These are phyloP conservation scores for Pseudopyricularia javanii DNA, from an alignment of 2,329 filamentous ascomycete species.

Conservation along the genomic window DNA sequence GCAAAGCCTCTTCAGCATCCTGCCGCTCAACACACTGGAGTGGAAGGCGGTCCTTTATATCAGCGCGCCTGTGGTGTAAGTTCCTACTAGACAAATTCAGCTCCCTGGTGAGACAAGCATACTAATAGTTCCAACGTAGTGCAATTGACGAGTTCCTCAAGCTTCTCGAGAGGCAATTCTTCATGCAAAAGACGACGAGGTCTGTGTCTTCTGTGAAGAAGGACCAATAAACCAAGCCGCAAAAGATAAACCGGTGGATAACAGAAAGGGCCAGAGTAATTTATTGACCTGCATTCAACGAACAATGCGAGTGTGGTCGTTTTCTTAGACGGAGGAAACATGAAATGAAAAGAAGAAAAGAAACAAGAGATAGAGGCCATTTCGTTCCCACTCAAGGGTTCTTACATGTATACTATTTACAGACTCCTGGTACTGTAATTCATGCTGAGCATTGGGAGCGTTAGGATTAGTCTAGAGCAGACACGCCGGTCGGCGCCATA, in stretches of 20 bases:
- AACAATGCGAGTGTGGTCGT: background rate
- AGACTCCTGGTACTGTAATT: background rate
- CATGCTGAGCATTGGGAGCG: background rate
- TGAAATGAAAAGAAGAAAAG: background rate
- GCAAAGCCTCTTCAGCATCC: constrained; percentile 78
- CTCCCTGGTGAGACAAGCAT: background rate
- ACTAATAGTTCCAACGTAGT: constrained; percentile 25
- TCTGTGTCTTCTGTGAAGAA: constrained; percentile 36
- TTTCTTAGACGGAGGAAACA: too few species aligned
- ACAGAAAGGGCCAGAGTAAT: background rate
- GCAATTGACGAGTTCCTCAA: constrained; percentile 79
- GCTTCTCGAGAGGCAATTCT: constrained; percentile 56
- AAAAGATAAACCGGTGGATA: background rate
- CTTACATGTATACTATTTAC: constrained; percentile 2
- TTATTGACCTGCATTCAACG: background rate
- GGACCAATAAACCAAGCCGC: constrained; percentile 26
- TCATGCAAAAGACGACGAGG: constrained; percentile 37
- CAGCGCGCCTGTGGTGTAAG: constrained; percentile 87
- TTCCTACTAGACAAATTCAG: constrained; percentile 12
- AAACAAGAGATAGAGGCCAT: background rate
- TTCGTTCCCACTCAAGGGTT: constrained; percentile 1
- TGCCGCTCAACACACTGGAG: constrained; percentile 73
- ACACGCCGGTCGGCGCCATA: background rate
- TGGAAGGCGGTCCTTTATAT: constrained; percentile 87
- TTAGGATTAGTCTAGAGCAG: background rate